Base-by-base conservation (phyloP, 2,329 filamentous ascomycete species). In the Xylariaceae sp. region DNA sequence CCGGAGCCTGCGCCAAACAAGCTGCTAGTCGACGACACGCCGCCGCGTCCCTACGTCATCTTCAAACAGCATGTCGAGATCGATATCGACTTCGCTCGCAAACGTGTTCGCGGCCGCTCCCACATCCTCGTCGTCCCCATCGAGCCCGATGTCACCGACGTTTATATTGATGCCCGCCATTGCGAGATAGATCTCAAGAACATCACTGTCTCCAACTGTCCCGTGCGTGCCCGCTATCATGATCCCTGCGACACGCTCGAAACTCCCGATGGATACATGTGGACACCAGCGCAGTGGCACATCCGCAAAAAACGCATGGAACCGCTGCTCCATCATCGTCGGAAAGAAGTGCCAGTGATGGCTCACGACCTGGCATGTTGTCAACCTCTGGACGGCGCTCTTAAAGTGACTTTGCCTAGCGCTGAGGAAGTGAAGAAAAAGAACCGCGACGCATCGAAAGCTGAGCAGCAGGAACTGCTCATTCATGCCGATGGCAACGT, bases 21-120 rank as follows among this genome's bases (percentile, higher is more conserved):
- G 55, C 69, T 67, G 60, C 71, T 74, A 54, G 39, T 70, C 64
- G 68, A 73, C 57, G 64, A 70, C 51, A 69, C 72, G 11, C 69
- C 70, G 34, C 68, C 69, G 44, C 74, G 74, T 45, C 70, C 71
- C 50, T 81, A 78, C 62, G 71, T 81, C 47, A 77, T 97, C 59
- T 81, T 90, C 57, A 88, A 92, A 75, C 93, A 97, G 76, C 89
- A 90, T 72, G 87, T 99, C 53, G 88, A 92, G 68, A 80, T 99
- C 61, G 92, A 97, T 69, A 80, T 99, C 71, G 89, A 96, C 76
- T 95, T 99, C 72, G 81, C 83, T 64, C 84, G 83, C 56, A 88
- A 87, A 74, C 83, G 81, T 69, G 77, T 97, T 69, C 86, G 83
- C 62, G 94, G 94, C 54, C 88, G 84, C 64, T 90, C 89, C 7